Base-by-base conservation (phyloP, 768 basidiomycete genomes). In the Russula sp. region DNA sequence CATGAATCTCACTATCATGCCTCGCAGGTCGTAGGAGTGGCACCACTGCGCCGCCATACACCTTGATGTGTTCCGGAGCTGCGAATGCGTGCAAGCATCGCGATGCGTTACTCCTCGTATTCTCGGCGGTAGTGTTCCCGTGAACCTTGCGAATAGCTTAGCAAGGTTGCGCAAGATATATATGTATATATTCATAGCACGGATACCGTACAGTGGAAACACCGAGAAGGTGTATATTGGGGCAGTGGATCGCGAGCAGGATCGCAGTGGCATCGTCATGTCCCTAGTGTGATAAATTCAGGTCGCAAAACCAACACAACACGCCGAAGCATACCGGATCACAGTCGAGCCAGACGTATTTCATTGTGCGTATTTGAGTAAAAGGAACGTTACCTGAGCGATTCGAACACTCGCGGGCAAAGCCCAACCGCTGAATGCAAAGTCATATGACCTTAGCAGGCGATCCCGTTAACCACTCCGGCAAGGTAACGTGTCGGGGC, bases 191-290 rank as follows among this genome's bases (percentile, higher is more conserved):
- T 20, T 37, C 20, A 56, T 53, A 27, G 37, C 45, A 32, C 53
- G 40, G 59, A n/a, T 37, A 31, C 53, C 77, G 68, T 73, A 91
- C 92, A 31, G 91, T 91, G 0, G 92, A 94, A n/a, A 95, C 76
- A 1, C 93, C 94, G 6, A 93, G 74, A 20, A 96, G 82, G 42
- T 80, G 73, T 60, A 94, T 80, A 63, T 85, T 79, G 1, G 81
- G 78, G 13, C 80, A 79, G 66, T 91, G 83, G 5, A 88, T 70
- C 4, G 90, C 91, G 9, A 94, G 75, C 70, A 95, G 76, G 55
- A 95, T 85, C 3, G 91, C 91, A 11, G 84, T 85, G 5, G 89
- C 94, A 75, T 95, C 93, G 69, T 96, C 93, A 69, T 95, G 93
- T 14, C 93, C 92, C 89, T 91, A 55, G 51, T 10, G 20, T 32